Evolutionary conservation across 805 yeast species (phyloP), one percentile per base, ranked within the genome.

Genomic region (Candida dajiaensis): DNA sequence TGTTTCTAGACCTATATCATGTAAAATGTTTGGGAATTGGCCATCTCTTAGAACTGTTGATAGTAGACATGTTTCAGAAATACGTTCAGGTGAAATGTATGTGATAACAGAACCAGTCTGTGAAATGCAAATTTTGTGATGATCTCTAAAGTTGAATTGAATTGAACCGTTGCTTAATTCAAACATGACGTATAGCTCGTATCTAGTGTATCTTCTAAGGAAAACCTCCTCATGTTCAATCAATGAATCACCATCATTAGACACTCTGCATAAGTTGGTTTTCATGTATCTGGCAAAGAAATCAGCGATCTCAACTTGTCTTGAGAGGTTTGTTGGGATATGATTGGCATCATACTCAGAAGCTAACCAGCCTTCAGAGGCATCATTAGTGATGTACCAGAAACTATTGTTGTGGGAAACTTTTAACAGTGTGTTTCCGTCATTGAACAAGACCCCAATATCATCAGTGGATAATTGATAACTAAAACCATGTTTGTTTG

Each of bases 131-230:
- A 90, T 69, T 67, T 94, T 94, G 67, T 85, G 90, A 62, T 94
- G 99, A 67, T 94, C 98, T 64, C 85, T 85, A 69, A 94, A 94
- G 68, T 94, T 94, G 70, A 90, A 90, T 66, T 94, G 99, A 66
- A 86, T 81, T 38, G 89, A 83, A 19, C 96, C 97, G 61, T 89
- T 88, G 61, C 95, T 87, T 70, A 94, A 69, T 64, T 89, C 92
- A 70, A 94, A 94, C 95, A 90, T 85, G 46, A 90, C 88, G 63
- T 78, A 88, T 51, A 81, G 83, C 40, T 81, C 77, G 45, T 83
- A 81, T 64, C 98, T 81, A 21, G 88, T 80, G 62, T 86, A 89
- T 57, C 95, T 77, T 70, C 94, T 81, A 53, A 92, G 73, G 63
- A 85, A 89, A 12, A 87, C 83, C 50, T 79, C 80, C 53, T 81